phyloP scores from a whole-genome alignment of 345 rosid species.

The Euclidium syriacum region DNA sequence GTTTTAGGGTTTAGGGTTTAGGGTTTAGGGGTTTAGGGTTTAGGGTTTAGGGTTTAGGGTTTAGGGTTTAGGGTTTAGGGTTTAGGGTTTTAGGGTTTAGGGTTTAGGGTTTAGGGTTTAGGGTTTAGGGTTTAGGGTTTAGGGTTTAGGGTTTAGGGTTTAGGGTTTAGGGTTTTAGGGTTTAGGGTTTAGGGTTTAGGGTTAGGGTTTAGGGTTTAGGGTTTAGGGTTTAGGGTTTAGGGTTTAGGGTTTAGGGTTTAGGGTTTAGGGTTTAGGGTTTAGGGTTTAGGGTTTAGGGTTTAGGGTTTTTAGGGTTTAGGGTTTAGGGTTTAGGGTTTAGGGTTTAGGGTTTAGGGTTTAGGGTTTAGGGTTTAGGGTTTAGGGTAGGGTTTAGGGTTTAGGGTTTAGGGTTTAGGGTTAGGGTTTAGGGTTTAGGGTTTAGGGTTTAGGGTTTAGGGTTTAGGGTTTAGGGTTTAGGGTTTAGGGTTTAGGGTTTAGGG shows the following conservation, averaged over 20 bases:
- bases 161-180: neutral
- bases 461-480: conserved; percentile 2
- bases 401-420: neutral
- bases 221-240: neutral
- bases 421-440: neutral
- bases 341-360: neutral
- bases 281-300: neutral
- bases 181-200: neutral
- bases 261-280: neutral
- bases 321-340: neutral
- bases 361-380: conserved; percentile 5
- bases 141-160: neutral
- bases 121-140: neutral
- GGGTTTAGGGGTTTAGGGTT: neutral
- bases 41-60: neutral
- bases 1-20: neutral
- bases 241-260: neutral
- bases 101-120: neutral
- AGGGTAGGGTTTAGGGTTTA: neutral
- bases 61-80: neutral
- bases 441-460: neutral
- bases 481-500: conserved; percentile 3
- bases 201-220: neutral
- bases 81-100: neutral
- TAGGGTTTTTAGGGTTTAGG: neutral